phyloP scores from a whole-genome alignment of 495 filamentous ascomycete genomes.

The Daldinia decipiens region DNA sequence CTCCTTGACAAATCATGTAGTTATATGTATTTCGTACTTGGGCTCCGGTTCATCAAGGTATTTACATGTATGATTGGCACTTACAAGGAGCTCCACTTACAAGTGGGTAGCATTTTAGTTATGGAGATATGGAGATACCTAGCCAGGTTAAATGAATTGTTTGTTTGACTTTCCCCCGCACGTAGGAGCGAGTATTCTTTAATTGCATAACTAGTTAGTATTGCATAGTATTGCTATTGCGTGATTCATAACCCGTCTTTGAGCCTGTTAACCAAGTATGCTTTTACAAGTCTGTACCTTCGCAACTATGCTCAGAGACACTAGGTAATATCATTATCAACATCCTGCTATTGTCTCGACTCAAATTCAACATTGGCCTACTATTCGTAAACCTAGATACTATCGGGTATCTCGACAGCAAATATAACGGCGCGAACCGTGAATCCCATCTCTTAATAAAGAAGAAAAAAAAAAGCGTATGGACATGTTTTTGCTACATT shows the following conservation, averaged over 20 bases:
- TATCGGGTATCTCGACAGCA: constrained; percentile 29
- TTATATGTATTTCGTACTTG: constrained; percentile 2
- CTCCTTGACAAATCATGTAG: neutral
- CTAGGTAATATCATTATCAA: too few species aligned
- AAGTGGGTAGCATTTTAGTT: constrained; percentile 21
- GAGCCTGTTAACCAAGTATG: neutral
- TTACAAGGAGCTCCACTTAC: constrained; percentile 13
- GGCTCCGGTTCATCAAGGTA: constrained; percentile 25
- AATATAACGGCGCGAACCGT: constrained; percentile 10
- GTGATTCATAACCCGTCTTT: neutral
- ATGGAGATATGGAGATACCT: constrained; percentile 5
- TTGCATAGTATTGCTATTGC: constrained; percentile 10
- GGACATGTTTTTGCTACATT: neutral
- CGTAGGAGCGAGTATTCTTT: constrained; percentile 8
- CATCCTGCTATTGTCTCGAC: neutral
- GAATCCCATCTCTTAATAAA: constrained; percentile 1
- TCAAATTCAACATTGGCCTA: constrained; percentile 10
- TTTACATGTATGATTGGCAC: constrained; percentile 9
- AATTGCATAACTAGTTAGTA: constrained; percentile 33
- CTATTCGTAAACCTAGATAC: constrained; percentile 12
- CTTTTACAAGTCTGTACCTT: neutral
- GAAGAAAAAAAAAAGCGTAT: neutral
- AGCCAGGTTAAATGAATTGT: neutral
- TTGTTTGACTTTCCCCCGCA: constrained; percentile 14
- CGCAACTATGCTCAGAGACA: neutral